A percentile compares a stretch with the other conserved stretches of the same genome.
These are phyloP conservation scores for Alternaria tenuissima DNA, from an alignment of 2,329 filamentous ascomycete species.

Conservation along the genomic window DNA sequence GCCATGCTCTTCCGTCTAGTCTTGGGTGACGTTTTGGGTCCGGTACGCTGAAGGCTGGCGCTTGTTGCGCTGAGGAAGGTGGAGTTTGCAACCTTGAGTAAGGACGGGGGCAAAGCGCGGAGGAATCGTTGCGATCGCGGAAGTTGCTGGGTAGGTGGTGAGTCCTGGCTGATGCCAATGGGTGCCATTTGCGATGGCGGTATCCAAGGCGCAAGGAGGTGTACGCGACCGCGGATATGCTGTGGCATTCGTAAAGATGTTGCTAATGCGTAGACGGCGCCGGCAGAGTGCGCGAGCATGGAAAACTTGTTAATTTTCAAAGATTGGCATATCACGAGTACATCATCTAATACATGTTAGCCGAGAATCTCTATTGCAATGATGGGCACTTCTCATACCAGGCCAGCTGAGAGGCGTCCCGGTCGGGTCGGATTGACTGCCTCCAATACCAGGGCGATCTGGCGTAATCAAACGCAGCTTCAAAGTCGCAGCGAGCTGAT, in stretches of 20 bases:
- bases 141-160: conserved; percentile 83
- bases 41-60: conserved; percentile 70
- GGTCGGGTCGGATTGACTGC: conserved; percentile 85
- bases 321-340: conserved; percentile 90
- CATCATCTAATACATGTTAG: conserved; percentile 67
- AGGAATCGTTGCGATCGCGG: conserved; percentile 92
- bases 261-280: conserved; percentile 96
- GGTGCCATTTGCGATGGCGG: conserved; percentile 71
- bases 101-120: conserved; percentile 85
- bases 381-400: conserved; percentile 62
- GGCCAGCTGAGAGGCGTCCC: conserved; percentile 93
- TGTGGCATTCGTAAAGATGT: conserved; percentile 96
- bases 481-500: conserved; percentile 88
- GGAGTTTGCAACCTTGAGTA: conserved; percentile 93
- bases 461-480: conserved; percentile 91
- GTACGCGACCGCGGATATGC: conserved; percentile 91
- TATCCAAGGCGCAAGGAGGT: conserved; percentile 95
- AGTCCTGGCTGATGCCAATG: conserved; percentile 70
- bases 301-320: conserved; percentile 96
- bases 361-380: conserved; percentile 49
- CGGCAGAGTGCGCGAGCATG: conserved; percentile 92
- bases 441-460: conserved; percentile 91
- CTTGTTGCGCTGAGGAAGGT: conserved; percentile 94
- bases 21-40: conserved; percentile 62
- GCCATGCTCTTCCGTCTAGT: conserved; percentile 41